These are phyloP conservation scores for Coelastrella sp. DNA, from an alignment of 139 green algal species.

Conservation along the genomic window DNA sequence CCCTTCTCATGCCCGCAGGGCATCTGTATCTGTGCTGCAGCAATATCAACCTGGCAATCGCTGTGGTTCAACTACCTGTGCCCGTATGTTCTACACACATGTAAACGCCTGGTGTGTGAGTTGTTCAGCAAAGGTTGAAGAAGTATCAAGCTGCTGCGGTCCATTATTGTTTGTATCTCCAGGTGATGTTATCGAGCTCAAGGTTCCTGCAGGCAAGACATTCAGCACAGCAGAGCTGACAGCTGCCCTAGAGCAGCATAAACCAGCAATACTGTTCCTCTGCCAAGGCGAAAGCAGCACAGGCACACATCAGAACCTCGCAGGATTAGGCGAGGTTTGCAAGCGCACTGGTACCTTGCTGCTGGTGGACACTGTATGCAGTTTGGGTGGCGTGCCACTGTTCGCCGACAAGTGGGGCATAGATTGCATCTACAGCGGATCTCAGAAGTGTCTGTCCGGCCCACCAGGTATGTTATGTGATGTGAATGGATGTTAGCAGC, in stretches of 20 bases:
- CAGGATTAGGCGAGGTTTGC: constrained; percentile 89
- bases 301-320: constrained; percentile 69
- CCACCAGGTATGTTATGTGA: constrained; percentile 63
- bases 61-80: too few relatives aligned
- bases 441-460: constrained; percentile 90
- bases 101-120: too few relatives aligned
- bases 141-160: not conserved
- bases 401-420: constrained; percentile 79
- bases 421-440: constrained; percentile 89
- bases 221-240: constrained; percentile 78
- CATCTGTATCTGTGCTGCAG: too few relatives aligned
- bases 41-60: too few relatives aligned
- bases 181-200: constrained; percentile 83
- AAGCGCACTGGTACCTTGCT: constrained; percentile 83
- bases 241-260: constrained; percentile 75
- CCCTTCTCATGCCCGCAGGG: too few relatives aligned
- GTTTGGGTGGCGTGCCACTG: constrained; percentile 87
- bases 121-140: too few relatives aligned
- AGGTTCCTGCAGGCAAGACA: constrained; percentile 74
- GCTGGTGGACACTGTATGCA: constrained; percentile 95
- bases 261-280: constrained; percentile 89
- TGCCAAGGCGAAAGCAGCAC: constrained; percentile 92
- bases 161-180: not conserved
- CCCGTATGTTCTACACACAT: too few relatives aligned
- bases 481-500: not conserved